Evolutionary conservation across 345 rosid genomes (phyloP), one percentile per base, ranked within the genome.

Genomic region (Gynandropsis gynandra): DNA sequence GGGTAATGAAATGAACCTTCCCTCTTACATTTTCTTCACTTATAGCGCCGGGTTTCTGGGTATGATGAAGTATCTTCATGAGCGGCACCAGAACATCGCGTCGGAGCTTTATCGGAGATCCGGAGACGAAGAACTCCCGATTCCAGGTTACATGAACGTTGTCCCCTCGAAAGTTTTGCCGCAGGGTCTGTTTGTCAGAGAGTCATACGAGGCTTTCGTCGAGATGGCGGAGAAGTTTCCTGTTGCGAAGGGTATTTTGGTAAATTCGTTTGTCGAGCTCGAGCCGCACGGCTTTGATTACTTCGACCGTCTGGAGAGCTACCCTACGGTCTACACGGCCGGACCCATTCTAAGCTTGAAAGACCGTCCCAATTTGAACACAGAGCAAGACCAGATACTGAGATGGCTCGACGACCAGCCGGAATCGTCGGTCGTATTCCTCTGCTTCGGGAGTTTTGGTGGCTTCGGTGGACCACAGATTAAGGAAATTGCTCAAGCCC

Each of bases 401-500:
- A 41, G 17, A 46, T 76, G 89, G 85, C 76, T 81, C 1, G 77
- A 76, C 35, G 58, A 58, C 4, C 77, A 76, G 19, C 72, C 78
- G 0, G 38, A 63, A 34, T 51, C 70, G 27, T 74, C 75, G 1
- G 84, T 73, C 8, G 71, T 74, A 42, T 78, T 74, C 66, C 64
- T 81, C 5, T 78, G 78, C 38, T 78, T 74, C 38, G 82, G 80
- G 27, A 76, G 74, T 62, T 10, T 50, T 17, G 72, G 62, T 19
- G 68, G 9, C n/a, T 63, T 72, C 42, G 43, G 3, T 4, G 58
- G 1, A 0, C 6, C 59, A 10, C 83, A 80, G 42, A 49, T 68
- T 2, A 64, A 67, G 10, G 79, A 77, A 56, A 66, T 73, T 0
- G 74, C 81, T 10, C 54, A 42, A 9, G 87, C 75, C 12, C 43